Base-by-base conservation (phyloP, 2,329 filamentous ascomycete species). In the Penicillium rolfsii region DNA sequence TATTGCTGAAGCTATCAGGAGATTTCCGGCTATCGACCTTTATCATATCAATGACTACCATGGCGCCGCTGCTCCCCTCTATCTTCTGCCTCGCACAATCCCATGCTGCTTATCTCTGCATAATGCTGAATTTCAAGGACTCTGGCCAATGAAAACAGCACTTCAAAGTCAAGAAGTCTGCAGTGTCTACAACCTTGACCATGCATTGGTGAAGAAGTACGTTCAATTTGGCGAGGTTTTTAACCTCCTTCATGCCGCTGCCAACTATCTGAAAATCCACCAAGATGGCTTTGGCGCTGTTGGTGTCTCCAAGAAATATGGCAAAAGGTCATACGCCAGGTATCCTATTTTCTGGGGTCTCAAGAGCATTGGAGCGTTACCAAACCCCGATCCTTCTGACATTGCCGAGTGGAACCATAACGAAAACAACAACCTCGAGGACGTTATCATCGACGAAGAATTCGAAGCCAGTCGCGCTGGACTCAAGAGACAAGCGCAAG, bases 301-400 rank as follows among this genome's bases (percentile, higher is more conserved):
- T 19, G 87, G 87, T 70, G 87, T 89, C 2, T 87, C 85, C 8
- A 86, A 85, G 69, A 89, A 89, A 71, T 89, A 89, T 67, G 87
- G 87, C 16, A 87, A 87, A 70, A 84, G 87, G 30, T 87, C 86
- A 1, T 87, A 85, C 70, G 86, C 86, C 58, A 81, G 87, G 49
- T 89, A 89, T 70, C 87, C 87, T 2, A 89, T 89, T 67, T 89
- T 89, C 76, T 89, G 87, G 87, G 85, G 85, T 63, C 74, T 89
- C 56, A 84, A 84, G 65, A 84, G 83, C 68, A 84, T 89, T 59
- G 86, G 86, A 19, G 83, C 85, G 55, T 77, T 89, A 28, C 87
- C 87, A 0, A 89, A 89, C 67, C 87, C 87, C 0, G 87, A 89
- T 72, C 87, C 87, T 6, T 85, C 84, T 4, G 86, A 89, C 73